These are phyloP conservation scores for Cardamine resedifolia DNA, from an alignment of 345 rosid genomes.

Conservation along the genomic window DNA sequence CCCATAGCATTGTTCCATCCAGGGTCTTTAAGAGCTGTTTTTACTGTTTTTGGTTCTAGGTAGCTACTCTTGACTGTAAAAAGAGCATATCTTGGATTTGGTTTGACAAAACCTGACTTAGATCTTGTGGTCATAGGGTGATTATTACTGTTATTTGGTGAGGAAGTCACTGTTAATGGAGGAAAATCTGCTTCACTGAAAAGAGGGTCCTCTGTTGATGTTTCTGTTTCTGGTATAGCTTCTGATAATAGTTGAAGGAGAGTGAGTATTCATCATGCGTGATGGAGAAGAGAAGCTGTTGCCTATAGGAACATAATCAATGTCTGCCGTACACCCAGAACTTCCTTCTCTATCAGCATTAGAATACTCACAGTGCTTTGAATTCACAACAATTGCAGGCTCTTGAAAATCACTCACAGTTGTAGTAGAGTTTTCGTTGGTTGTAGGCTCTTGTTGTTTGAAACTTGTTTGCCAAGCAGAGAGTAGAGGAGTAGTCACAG, in stretches of 20 bases:
- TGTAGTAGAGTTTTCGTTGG: too few species aligned
- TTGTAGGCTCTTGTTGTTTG: too few species aligned
- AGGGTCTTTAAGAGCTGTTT: background rate
- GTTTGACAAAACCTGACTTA: background rate
- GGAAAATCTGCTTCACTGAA: background rate
- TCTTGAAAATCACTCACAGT: too few species aligned
- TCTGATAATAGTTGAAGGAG: too few species aligned
- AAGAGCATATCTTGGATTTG: background rate
- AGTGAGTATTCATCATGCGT: too few species aligned
- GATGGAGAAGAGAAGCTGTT: background rate
- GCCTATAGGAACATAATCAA: background rate
- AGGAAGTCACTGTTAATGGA: background rate
- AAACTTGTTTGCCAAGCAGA: background rate
- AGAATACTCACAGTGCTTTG: too few species aligned
- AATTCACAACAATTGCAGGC: rapidly evolving
- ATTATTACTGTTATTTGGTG: rapidly evolving
- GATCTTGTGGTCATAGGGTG: background rate
- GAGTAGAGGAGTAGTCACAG: too few species aligned
- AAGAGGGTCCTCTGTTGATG: background rate
- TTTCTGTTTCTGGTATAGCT: rapidly evolving
- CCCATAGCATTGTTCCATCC: background rate
- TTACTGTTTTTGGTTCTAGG: background rate
- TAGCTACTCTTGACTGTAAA: background rate
- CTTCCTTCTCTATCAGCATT: background rate
- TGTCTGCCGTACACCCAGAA: background rate